Percentiles rank a stretch among this genome's conserved stretches.
Evolutionary conservation across 495 filamentous ascomycete genomes (phyloP).

Genomic region (Podospora conica): DNA sequence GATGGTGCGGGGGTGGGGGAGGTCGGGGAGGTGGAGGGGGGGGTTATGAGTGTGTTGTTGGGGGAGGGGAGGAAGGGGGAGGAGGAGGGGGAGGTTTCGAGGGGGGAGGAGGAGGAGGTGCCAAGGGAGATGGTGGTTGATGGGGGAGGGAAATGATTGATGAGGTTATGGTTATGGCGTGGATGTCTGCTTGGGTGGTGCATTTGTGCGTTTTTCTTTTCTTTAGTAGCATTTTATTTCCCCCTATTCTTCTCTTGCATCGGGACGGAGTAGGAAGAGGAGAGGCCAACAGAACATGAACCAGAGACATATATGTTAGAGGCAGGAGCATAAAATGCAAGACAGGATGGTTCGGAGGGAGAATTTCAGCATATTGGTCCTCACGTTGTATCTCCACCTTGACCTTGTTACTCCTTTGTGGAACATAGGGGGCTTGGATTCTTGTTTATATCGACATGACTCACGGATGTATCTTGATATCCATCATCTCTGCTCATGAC

Average conservation of each 20-base stretch:
- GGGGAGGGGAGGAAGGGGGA: neutral
- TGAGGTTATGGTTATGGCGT: neutral
- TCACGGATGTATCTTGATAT: neutral
- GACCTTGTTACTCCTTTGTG: neutral
- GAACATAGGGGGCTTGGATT: too few relatives aligned
- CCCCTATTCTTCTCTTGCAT: neutral
- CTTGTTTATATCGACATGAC: too few relatives aligned
- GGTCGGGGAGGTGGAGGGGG: neutral
- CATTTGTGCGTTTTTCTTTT: neutral
- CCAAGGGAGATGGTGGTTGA: neutral
- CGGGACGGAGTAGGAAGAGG: neutral
- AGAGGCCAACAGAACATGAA: neutral
- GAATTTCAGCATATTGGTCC: neutral
- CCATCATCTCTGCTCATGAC: neutral
- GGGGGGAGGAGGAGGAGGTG: neutral
- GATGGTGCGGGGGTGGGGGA: neutral
- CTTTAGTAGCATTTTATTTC: accelerated
- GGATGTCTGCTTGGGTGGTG: neutral
- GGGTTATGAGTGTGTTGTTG: neutral
- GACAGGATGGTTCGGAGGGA: neutral
- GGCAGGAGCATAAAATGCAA: neutral
- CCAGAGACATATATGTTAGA: neutral
- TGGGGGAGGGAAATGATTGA: neutral
- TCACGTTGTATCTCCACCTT: neutral
- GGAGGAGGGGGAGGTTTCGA: neutral